Base-by-base conservation (phyloP, 495 filamentous ascomycete species). In the Xylaria scruposa region DNA sequence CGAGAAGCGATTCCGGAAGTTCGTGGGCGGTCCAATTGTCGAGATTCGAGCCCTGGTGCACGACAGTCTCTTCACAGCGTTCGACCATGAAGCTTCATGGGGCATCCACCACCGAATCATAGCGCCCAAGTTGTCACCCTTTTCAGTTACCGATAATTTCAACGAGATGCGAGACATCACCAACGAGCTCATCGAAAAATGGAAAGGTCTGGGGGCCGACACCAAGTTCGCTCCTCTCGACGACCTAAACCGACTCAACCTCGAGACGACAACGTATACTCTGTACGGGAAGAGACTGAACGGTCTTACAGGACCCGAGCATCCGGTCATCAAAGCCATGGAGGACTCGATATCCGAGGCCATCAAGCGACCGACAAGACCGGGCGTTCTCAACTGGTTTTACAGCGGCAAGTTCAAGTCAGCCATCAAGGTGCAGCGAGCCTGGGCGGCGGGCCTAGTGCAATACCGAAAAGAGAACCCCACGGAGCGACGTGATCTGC, bases 51-150 rank as follows among this genome's bases (percentile, higher is more conserved):
- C 88, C 70, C 83, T 83, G 4, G 83, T 89, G 0, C 81, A 88
- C 67, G 90, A 91, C 75, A 85, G 91, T 5, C 84, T 94, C 17
- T 94, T 94, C 79, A 92, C 90, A 0, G 92, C 91, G 8, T 85
- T 86, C 71, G 77, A 88, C 36, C 81, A 86, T 24, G 91, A 93
- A 72, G 80, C 85, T 67, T 89, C 88, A 71, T 94, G 92, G 92
- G 88, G 81, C 3, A 80, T 92, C 54, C 90, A 90, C 7, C 92
- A 95, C 74, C 87, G 92, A n/a, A 85, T 93, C 76, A 74, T 88
- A n/a, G 85, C 87, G 51, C 92, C 92, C 12, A 88, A 85, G 5
- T 91, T 96, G 71, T 86, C 89, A 0, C 88, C 91, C 0, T 70
- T 90, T 12, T 77, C 84, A n/a, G 85, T 94, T 71, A 82, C 83